Evolutionary conservation across 441 rosid genomes (phyloP).

Genomic region (Syzygium malaccense): DNA sequence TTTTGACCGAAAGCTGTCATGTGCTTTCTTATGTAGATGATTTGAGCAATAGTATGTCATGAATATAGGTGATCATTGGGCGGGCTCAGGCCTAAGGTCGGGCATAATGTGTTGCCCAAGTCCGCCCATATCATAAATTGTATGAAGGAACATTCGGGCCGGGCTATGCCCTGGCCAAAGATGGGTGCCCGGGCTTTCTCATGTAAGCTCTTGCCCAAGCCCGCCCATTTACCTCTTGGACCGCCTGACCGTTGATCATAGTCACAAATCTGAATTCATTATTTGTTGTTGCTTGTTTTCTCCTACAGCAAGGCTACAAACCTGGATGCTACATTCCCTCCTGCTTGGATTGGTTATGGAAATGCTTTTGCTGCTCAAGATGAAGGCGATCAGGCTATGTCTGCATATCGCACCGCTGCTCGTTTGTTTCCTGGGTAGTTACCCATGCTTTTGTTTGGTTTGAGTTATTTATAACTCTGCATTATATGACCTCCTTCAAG

Average conservation of each 20-base stretch:
- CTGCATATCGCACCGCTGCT: slow-evolving; percentile 91
- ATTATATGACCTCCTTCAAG: neutral
- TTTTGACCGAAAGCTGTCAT: neutral
- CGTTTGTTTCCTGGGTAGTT: slow-evolving; percentile 86
- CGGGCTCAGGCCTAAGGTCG: neutral
- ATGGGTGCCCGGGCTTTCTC: neutral
- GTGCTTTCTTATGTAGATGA: neutral
- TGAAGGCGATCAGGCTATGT: slow-evolving; percentile 98
- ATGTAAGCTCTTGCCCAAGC: neutral
- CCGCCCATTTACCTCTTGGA: neutral
- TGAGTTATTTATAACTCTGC: neutral
- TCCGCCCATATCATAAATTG: neutral
- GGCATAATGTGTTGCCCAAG: neutral
- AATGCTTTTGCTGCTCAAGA: slow-evolving; percentile 89
- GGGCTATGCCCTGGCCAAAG: neutral
- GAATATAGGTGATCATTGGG: neutral
- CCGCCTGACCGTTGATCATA: neutral
- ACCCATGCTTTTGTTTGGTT: neutral
- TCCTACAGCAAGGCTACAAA: slow-evolving; percentile 76
- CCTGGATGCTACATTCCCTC: slow-evolving; percentile 73
- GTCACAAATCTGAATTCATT: neutral
- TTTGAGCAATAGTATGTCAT: neutral
- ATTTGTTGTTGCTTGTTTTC: neutral
- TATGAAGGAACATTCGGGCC: neutral
- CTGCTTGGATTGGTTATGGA: slow-evolving; percentile 93